Evolutionary conservation across 2,329 filamentous ascomycete species (phyloP), one percentile per base, ranked within the genome.

Genomic region (Mycosphaerella sp.): DNA sequence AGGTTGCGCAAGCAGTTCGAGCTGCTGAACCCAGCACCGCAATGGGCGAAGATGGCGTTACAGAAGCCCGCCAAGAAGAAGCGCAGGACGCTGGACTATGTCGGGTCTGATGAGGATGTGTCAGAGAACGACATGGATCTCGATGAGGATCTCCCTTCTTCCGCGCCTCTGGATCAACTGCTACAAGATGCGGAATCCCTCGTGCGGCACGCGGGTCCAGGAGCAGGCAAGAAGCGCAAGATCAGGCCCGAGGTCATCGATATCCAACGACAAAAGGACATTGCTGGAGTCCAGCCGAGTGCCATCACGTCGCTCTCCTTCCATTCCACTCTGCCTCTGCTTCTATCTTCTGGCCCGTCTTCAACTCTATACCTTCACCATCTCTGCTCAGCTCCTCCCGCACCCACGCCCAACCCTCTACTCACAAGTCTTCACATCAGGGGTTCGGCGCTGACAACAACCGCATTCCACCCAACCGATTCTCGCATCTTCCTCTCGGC

Each of bases 351-450:
- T 10, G 93, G 90, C 53, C 85, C 85, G 49, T 87, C 89, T 45
- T 88, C 88, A 16, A 86, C 90, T 4, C 78, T 97, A 49, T 89
- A 86, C 68, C 79, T 98, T 41, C 90, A 98, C 70, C 90, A 96
- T 67, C 81, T 97, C 61, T 85, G 86, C 35, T 52, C 86, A 85
- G 39, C 81, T 80, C 45, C 85, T 84, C 18, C 80, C 81, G 63
- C 84, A 4, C 62, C 85, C 32, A 85, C 81, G 30, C 87, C 89
- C 14, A 94, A 97, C 68, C 93, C 91, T 6, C 82, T 90, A 35
- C 78, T 97, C 50, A 96, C 91, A 1, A 94, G 89, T 12, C 80
- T 97, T 17, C 89, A 96, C 69, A 80, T 95, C 64, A 85, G 84
- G 64, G 80, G 81, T 57, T 91, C 89, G 0, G 87, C 90, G n/a